phyloP scores from a whole-genome alignment of 2,329 filamentous ascomycete genomes.

The Pyrenochaeta sp. region DNA sequence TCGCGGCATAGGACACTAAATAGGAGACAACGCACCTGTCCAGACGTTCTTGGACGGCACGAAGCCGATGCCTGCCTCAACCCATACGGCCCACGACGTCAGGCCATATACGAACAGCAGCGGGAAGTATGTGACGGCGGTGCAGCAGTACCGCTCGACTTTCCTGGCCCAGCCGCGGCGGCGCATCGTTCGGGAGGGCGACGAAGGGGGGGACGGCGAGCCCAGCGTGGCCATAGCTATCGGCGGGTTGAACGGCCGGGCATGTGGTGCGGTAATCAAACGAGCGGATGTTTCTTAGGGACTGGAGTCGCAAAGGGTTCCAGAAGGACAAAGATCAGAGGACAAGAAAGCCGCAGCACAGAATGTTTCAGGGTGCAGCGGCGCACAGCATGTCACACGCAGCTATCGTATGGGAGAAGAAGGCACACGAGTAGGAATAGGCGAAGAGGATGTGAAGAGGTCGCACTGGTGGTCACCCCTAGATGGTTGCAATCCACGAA shows the following conservation, averaged over 20 bases:
- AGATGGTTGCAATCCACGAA: neutral
- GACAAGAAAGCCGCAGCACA: conserved; percentile 15
- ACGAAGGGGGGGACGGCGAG: conserved; percentile 50
- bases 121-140: conserved; percentile 82
- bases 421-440: neutral
- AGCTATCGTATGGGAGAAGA: neutral
- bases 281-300: conserved; percentile 11
- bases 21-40: conserved; percentile 40
- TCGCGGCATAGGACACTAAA: neutral
- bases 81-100: conserved; percentile 94
- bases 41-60: conserved; percentile 44
- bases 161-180: conserved; percentile 67
- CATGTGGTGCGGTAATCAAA: conserved; percentile 33
- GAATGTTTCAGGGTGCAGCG: conserved; percentile 36
- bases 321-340: neutral
- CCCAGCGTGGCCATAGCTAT: conserved; percentile 50
- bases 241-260: conserved; percentile 25
- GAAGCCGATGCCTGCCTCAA: conserved; percentile 76
- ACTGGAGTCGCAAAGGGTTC: conserved; percentile 10
- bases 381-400: conserved; percentile 25
- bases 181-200: conserved; percentile 49
- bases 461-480: neutral
- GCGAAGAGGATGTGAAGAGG: neutral
- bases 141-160: conserved; percentile 85
- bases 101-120: conserved; percentile 86